phyloP scores from a whole-genome alignment of 352 stramenopile species.

The Phytophthora aleatoria region DNA sequence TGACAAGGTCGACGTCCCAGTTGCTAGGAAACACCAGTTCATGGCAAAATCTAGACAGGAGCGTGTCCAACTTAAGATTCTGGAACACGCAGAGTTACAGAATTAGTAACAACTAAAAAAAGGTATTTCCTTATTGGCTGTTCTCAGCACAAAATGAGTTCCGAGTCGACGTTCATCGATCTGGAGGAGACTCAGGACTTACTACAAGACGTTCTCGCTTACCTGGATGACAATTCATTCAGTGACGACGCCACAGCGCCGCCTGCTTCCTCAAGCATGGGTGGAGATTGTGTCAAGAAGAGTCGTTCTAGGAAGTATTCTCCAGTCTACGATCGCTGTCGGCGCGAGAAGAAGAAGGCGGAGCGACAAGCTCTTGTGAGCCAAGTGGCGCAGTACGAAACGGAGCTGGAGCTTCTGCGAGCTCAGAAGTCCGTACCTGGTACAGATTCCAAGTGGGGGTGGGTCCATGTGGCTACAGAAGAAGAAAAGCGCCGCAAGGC shows the following conservation, averaged over 20 bases:
- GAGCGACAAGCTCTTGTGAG: slow-evolving; percentile 13
- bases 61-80: slow-evolving; percentile 14
- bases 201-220: slow-evolving; percentile 18
- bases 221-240: slow-evolving; percentile 12
- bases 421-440: background rate
- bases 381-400: slow-evolving; percentile 15
- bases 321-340: slow-evolving; percentile 9
- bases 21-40: slow-evolving; percentile 17
- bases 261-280: background rate
- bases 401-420: slow-evolving; percentile 16
- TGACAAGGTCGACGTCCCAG: slow-evolving; percentile 5
- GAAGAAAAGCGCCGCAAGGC: slow-evolving; percentile 13
- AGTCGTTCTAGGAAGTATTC: background rate
- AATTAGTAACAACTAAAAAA: background rate
- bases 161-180: background rate
- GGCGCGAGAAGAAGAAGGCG: slow-evolving; percentile 19
- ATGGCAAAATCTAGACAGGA: slow-evolving; percentile 22
- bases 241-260: background rate
- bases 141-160: background rate
- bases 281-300: background rate
- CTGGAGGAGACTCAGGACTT: slow-evolving; percentile 9
- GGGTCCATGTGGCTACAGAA: slow-evolving; percentile 7
- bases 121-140: too few relatives aligned
- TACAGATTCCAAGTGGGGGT: slow-evolving; percentile 13
- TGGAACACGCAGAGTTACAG: slow-evolving; percentile 1